Conservation (phyloP, 1,284 basidiomycete genomes). For the Puccinia triticina region DNA sequence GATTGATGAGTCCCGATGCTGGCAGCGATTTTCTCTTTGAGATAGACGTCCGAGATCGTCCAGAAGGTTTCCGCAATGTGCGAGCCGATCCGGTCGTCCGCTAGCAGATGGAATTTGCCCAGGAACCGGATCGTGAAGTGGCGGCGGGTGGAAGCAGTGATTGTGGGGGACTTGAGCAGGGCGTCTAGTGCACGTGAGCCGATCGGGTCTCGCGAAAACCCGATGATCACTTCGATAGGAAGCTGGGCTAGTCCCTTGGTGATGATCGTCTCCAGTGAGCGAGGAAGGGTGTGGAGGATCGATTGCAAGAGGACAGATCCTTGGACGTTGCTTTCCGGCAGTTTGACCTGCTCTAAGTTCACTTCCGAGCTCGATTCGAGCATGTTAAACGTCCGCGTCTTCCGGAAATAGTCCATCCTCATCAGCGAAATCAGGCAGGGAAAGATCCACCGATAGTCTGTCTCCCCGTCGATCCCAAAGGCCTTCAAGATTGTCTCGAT, state of each 20-base stretch:
- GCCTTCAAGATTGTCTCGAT: slow-evolving; percentile 33
- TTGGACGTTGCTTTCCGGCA: slow-evolving; percentile 73
- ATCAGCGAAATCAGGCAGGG: slow-evolving; percentile 46
- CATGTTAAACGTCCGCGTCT: slow-evolving; percentile 35
- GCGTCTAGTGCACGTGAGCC: slow-evolving; percentile 81
- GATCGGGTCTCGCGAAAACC: slow-evolving; percentile 71
- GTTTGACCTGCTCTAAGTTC: slow-evolving; percentile 58
- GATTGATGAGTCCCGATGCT: slow-evolving; percentile 33
- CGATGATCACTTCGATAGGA: slow-evolving; percentile 60
- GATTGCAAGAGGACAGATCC: slow-evolving; percentile 83
- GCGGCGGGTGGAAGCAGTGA: slow-evolving; percentile 71
- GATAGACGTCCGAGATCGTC: slow-evolving; percentile 81
- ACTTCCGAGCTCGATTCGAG: not conserved
- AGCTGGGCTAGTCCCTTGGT: slow-evolving; percentile 64
- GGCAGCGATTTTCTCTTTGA: slow-evolving; percentile 66
- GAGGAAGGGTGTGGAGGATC: slow-evolving; percentile 70
- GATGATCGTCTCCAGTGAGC: slow-evolving; percentile 70
- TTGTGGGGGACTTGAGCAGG: slow-evolving; percentile 71
- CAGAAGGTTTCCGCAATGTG: slow-evolving; percentile 84
- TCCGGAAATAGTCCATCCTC: slow-evolving; percentile 47
- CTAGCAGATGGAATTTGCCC: slow-evolving; percentile 74
- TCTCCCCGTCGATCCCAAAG: slow-evolving; percentile 34
- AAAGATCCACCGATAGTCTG: slow-evolving; percentile 36
- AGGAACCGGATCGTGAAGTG: slow-evolving; percentile 74
- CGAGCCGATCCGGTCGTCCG: slow-evolving; percentile 83